Evolutionary conservation across 371 early-diverging fungal genomes (phyloP).

Genomic region (Mortierella sp.): DNA sequence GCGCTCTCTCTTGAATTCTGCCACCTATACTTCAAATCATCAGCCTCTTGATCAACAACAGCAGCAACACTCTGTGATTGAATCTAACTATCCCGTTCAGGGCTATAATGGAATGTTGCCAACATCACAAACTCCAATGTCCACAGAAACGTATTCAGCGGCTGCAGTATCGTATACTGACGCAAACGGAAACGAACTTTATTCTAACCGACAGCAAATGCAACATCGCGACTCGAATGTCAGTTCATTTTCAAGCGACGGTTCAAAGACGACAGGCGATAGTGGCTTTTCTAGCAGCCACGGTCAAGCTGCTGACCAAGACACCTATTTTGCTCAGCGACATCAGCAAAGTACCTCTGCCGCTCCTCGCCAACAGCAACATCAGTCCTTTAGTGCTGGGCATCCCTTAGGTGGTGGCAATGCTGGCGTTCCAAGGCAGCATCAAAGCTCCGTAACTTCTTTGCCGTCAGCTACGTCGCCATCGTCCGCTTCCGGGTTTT

Average conservation of each 20-base stretch:
- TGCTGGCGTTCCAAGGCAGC: not conserved
- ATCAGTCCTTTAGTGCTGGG: constrained; percentile 5
- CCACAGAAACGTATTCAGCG: constrained; percentile 8
- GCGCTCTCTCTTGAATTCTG: constrained; percentile 2
- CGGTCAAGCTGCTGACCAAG: constrained; percentile 20
- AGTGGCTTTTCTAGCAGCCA: constrained; percentile 25
- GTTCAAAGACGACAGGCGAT: constrained; percentile 15
- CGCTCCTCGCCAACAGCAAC: constrained; percentile 5
- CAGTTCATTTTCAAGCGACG: constrained; percentile 13
- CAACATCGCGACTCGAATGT: constrained; percentile 18
- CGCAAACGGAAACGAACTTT: not conserved
- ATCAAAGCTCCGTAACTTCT: constrained; percentile 3
- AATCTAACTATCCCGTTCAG: constrained; percentile 11
- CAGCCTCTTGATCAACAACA: constrained; percentile 22
- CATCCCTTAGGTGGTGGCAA: not conserved
- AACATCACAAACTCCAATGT: constrained; percentile 1
- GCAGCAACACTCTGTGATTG: constrained; percentile 8
- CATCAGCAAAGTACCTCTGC: not conserved
- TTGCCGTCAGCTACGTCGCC: not conserved
- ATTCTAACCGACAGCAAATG: constrained; percentile 5
- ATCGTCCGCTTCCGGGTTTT: not conserved
- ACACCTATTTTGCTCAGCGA: constrained; percentile 25
- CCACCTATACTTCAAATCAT: constrained; percentile 9
- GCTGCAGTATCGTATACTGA: not conserved
- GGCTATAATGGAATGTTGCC: constrained; percentile 20